These are phyloP conservation scores for Lagenaria siceraria DNA, from an alignment of 306 rosid species.

Conservation along the genomic window DNA sequence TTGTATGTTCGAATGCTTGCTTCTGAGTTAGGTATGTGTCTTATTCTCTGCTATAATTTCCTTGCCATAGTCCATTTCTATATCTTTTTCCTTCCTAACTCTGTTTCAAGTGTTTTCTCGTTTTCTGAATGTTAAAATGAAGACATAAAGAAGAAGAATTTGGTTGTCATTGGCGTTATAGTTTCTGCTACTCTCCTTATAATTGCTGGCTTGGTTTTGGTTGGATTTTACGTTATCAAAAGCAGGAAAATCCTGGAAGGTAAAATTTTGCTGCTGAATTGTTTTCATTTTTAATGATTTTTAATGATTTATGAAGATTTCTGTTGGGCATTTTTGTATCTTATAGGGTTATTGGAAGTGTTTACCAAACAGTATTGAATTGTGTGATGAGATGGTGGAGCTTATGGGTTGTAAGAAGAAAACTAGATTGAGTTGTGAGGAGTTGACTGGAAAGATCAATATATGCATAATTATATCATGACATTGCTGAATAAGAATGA, in stretches of 20 bases:
- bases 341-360: no score
- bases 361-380: no score
- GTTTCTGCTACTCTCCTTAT: conserved; percentile 1
- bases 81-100: background rate
- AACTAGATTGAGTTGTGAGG: no score
- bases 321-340: no score
- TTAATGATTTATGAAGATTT: no score
- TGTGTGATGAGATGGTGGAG: no score
- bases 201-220: conserved; percentile 11
- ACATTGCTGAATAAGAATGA: no score
- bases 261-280: background rate
- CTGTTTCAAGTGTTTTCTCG: background rate
- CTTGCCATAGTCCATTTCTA: background rate
- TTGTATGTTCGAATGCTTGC: background rate
- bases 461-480: no score
- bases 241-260: conserved; percentile 2
- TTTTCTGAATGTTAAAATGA: background rate
- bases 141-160: background rate
- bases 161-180: background rate
- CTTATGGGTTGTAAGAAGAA: no score
- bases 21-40: conserved; percentile 23
- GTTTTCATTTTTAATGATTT: background rate
- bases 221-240: conserved; percentile 5
- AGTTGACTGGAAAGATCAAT: no score
- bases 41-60: background rate